phyloP scores from a whole-genome alignment of 2,329 filamentous ascomycete species.

The Sclerotiophoma versabilis region DNA sequence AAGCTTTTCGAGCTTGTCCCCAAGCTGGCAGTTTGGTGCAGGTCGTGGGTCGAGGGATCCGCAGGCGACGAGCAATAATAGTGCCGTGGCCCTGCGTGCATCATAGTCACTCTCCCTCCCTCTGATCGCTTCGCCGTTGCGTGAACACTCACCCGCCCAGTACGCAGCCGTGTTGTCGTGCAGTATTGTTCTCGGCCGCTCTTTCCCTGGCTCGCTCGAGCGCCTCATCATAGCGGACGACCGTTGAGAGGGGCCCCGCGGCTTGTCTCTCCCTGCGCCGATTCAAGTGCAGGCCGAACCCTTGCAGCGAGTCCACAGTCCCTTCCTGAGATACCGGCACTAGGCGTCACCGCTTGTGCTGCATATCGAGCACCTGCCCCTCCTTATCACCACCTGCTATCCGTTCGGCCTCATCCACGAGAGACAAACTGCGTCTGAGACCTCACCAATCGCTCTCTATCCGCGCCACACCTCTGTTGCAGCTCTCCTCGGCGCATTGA shows the following conservation, averaged over 20 bases:
- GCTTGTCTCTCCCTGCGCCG: conserved; percentile 29
- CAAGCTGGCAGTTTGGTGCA: conserved; percentile 15
- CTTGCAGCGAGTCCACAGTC: conserved; percentile 35
- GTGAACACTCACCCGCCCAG: background rate
- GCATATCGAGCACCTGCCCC: conserved; percentile 17
- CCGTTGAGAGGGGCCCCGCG: conserved; percentile 39
- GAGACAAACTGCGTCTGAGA: conserved; percentile 39
- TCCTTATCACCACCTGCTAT: conserved; percentile 13
- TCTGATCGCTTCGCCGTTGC: background rate
- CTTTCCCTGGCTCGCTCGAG: conserved; percentile 37
- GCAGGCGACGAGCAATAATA: conserved; percentile 17
- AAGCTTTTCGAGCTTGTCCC: conserved; percentile 13
- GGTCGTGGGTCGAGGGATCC: conserved; percentile 17
- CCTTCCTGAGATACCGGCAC: conserved; percentile 25
- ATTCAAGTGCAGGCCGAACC: conserved; percentile 33
- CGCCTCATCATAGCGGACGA: conserved; percentile 24
- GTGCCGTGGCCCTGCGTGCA: conserved; percentile 12
- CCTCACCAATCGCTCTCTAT: conserved; percentile 10
- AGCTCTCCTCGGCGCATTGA: conserved; percentile 23
- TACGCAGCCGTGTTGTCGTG: conserved; percentile 9
- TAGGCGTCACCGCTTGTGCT: conserved; percentile 24
- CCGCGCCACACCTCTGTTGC: conserved; percentile 24
- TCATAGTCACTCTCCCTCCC: background rate
- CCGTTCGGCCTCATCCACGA: conserved; percentile 21
- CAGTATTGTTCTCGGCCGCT: conserved; percentile 15